These are phyloP conservation scores for Tolypocladium cylindrosporum DNA, from an alignment of 2,329 filamentous ascomycete genomes.

Conservation along the genomic window DNA sequence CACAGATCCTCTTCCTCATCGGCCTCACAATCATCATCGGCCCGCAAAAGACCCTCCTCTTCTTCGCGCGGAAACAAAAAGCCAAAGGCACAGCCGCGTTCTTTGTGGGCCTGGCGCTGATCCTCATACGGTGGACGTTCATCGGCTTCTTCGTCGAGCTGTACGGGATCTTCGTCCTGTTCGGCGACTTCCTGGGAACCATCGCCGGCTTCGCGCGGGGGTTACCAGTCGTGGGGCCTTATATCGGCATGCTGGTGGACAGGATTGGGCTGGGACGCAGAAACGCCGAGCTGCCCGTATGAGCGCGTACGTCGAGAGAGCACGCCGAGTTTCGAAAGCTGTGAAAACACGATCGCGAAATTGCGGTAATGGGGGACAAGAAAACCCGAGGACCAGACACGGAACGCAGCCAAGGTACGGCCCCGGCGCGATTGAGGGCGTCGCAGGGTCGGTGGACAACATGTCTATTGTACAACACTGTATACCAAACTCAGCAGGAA, in stretches of 20 bases:
- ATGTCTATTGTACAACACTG: background rate
- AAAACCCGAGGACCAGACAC: background rate
- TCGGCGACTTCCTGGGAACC: conserved; percentile 92
- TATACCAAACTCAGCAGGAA: background rate
- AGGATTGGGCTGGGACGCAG: conserved; percentile 57
- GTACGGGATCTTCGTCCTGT: conserved; percentile 87
- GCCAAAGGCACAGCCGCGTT: conserved; percentile 86
- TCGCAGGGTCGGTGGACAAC: background rate
- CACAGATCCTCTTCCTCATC: conserved; percentile 90
- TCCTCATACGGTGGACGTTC: conserved; percentile 82
- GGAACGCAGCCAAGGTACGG: background rate
- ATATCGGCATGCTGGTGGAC: conserved; percentile 67
- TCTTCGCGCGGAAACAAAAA: conserved; percentile 93
- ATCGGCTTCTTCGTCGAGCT: conserved; percentile 84
- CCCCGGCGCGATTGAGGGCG: background rate
- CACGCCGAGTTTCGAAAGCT: background rate
- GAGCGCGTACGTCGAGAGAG: conserved; percentile 14
- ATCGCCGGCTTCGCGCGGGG: conserved; percentile 81
- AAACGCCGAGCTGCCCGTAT: conserved; percentile 72
- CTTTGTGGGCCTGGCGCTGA: conserved; percentile 70
- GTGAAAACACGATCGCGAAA: background rate
- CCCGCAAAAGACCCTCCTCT: conserved; percentile 77
- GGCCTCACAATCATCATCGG: conserved; percentile 95
- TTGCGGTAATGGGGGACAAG: background rate
- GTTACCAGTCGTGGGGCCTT: conserved; percentile 76